These are phyloP conservation scores for Pythium diclinum DNA, from an alignment of 352 stramenopile species.

Conservation along the genomic window DNA sequence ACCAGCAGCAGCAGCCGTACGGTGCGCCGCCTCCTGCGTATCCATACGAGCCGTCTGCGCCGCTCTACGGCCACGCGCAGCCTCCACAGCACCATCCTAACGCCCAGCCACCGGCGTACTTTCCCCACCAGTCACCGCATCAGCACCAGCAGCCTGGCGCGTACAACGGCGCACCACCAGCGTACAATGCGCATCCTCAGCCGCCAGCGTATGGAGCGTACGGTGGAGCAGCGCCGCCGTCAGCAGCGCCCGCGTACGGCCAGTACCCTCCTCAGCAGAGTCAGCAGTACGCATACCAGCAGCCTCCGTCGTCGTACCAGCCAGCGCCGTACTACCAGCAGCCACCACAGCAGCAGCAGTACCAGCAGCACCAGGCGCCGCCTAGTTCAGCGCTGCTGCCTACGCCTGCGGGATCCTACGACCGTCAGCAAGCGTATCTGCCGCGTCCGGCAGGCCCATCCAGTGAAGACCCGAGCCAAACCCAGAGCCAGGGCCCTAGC, in stretches of 20 bases:
- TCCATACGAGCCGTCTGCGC: conserved; percentile 18
- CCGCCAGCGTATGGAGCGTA: conserved; percentile 1
- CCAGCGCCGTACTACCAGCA: conserved; percentile 17
- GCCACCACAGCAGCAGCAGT: conserved; percentile 8
- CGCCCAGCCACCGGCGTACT: conserved; percentile 5
- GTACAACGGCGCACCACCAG: background rate
- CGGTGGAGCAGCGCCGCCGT: conserved; percentile 10
- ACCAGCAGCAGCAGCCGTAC: conserved; percentile 6
- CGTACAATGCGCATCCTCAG: background rate
- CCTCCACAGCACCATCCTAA: conserved; percentile 8
- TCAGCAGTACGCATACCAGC: conserved; percentile 18
- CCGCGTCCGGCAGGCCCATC: conserved; percentile 7
- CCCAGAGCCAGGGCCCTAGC: background rate
- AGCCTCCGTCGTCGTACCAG: conserved; percentile 22
- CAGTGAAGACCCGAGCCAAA: background rate
- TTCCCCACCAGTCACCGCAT: background rate
- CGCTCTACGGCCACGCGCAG: conserved; percentile 6
- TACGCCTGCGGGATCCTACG: conserved; percentile 10
- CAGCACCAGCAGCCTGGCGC: background rate
- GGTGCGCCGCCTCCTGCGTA: conserved; percentile 1
- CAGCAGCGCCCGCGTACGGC: background rate
- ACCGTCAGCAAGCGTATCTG: conserved; percentile 22
- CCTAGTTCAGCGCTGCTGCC: conserved; percentile 12
- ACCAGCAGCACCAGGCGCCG: conserved; percentile 17
- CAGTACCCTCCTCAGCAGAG: conserved; percentile 6